Evolutionary conservation across 805 yeast genomes (phyloP).

Genomic region (Candida fluviatilis): DNA sequence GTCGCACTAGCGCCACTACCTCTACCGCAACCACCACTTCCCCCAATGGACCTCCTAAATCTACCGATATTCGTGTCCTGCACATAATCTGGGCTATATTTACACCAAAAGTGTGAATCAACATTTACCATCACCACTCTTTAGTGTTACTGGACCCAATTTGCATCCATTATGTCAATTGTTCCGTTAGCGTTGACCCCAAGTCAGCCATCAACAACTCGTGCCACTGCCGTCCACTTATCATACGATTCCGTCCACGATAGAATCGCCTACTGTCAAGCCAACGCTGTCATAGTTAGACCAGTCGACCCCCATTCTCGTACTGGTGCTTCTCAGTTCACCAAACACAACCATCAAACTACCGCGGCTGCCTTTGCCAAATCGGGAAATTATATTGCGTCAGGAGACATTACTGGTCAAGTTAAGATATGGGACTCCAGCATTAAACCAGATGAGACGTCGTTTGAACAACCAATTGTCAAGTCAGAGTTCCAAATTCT

Average conservation of each 20-base stretch:
- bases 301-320: constrained; percentile 51
- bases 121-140: too few species aligned
- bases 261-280: constrained; percentile 75
- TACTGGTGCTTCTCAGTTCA: constrained; percentile 55
- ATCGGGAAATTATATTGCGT: constrained; percentile 83
- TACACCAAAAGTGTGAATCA: too few species aligned
- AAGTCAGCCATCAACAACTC: constrained; percentile 63
- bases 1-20: too few species aligned
- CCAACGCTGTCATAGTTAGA: constrained; percentile 73
- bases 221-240: constrained; percentile 67
- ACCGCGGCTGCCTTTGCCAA: constrained; percentile 88
- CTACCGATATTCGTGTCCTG: too few species aligned
- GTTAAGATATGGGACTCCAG: constrained; percentile 81
- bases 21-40: too few species aligned
- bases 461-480: constrained; percentile 45
- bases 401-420: constrained; percentile 88
- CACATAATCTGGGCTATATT: too few species aligned
- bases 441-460: constrained; percentile 28
- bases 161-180: constrained; percentile 1
- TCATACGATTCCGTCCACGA: constrained; percentile 69
- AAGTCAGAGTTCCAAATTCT: constrained; percentile 81
- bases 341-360: constrained; percentile 64
- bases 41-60: too few species aligned
- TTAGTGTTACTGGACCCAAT: too few species aligned
- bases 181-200: background rate